These are phyloP conservation scores for Trypanosoma melophagium DNA, from an alignment of 208 protist genomes.

Conservation along the genomic window DNA sequence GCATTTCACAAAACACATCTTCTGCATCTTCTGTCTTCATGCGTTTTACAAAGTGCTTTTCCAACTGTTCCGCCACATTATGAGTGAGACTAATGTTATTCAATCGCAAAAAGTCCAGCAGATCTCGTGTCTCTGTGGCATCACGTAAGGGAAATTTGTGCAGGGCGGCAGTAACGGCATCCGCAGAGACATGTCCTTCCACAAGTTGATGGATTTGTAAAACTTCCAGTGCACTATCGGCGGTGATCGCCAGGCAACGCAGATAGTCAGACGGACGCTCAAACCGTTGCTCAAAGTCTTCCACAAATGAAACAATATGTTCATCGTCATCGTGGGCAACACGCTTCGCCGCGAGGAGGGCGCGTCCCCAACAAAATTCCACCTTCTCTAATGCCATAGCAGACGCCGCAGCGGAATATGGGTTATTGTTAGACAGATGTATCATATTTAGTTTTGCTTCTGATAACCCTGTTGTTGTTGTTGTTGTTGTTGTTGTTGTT, in stretches of 20 bases:
- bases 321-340: slow-evolving; percentile 62
- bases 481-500: not conserved
- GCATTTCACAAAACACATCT: slow-evolving; percentile 59
- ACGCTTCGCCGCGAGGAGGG: slow-evolving; percentile 52
- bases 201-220: slow-evolving; percentile 32
- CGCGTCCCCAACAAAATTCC: slow-evolving; percentile 64
- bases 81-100: slow-evolving; percentile 46
- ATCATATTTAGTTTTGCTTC: not conserved
- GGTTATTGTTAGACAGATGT: no score
- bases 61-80: slow-evolving; percentile 46
- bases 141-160: slow-evolving; percentile 43
- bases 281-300: slow-evolving; percentile 64
- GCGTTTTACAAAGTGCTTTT: slow-evolving; percentile 63
- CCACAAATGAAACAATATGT: slow-evolving; percentile 65
- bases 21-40: slow-evolving; percentile 74
- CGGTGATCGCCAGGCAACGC: slow-evolving; percentile 40
- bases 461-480: not conserved
- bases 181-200: slow-evolving; percentile 40
- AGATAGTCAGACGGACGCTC: slow-evolving; percentile 62
- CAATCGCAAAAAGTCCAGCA: slow-evolving; percentile 50
- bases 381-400: slow-evolving; percentile 14
- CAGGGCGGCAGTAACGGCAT: slow-evolving; percentile 59
- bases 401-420: not conserved
- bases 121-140: slow-evolving; percentile 34
- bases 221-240: slow-evolving; percentile 38